A percentile compares a stretch with the other conserved stretches of the same genome.
Conservation (phyloP, 441 rosid genomes). For the Adansonia gregorii region DNA sequence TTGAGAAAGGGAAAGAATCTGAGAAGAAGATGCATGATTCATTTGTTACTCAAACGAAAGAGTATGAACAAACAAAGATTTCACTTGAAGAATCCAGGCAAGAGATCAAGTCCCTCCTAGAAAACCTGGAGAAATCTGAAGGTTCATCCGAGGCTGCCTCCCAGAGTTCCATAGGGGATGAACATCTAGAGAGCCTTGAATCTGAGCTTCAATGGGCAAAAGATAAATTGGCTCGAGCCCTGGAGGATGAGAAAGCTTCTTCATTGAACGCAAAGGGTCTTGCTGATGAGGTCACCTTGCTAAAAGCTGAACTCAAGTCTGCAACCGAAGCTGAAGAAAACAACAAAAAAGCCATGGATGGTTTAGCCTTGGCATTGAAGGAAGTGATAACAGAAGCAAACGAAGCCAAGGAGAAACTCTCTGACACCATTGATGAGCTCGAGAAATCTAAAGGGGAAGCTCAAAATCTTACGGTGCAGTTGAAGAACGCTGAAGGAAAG, state of each 20-base stretch:
- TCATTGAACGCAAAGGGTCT: conserved; percentile 34
- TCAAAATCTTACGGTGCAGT: conserved; percentile 40
- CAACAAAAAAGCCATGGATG: conserved; percentile 87
- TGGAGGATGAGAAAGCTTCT: conserved; percentile 43
- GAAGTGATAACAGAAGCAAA: conserved; percentile 72
- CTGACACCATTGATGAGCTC: conserved; percentile 45
- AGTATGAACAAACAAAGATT: conserved; percentile 50
- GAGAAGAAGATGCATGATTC: conserved; percentile 44
- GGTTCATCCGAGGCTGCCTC: conserved; percentile 25
- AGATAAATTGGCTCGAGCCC: conserved; percentile 36
- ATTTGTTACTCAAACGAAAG: conserved; percentile 38
- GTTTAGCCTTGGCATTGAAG: conserved; percentile 67
- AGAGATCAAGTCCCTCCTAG: conserved; percentile 33
- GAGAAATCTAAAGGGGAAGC: conserved; percentile 43
- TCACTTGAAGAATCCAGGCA: conserved; percentile 49
- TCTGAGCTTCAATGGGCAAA: conserved; percentile 39
- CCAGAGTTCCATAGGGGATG: conserved; percentile 17
- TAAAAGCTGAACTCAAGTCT: conserved; percentile 54
- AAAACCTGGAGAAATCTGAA: conserved; percentile 30
- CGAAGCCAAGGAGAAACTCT: conserved; percentile 58
- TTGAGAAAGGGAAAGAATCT: conserved; percentile 34
- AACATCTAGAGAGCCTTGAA: conserved; percentile 34
- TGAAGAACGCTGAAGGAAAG: conserved; percentile 39
- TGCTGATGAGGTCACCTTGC: conserved; percentile 41
- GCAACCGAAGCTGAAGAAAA: conserved; percentile 69